Conservation (phyloP, 768 basidiomycete genomes). For the Rhodocollybia butyracea region DNA sequence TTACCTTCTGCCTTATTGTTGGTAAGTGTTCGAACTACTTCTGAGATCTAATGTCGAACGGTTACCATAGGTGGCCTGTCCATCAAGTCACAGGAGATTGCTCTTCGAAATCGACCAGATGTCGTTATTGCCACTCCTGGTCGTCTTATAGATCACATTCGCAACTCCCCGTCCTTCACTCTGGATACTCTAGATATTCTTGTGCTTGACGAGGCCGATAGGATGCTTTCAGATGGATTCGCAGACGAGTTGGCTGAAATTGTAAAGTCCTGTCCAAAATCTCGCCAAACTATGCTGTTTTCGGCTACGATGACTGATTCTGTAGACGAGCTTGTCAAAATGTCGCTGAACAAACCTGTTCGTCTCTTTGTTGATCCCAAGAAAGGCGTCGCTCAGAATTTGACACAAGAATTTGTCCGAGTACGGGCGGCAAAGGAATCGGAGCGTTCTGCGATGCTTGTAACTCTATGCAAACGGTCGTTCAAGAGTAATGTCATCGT, state of each 20-base stretch:
- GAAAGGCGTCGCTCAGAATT: constrained; percentile 76
- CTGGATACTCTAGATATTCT: constrained; percentile 91
- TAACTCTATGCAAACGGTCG: constrained; percentile 82
- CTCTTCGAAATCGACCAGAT: constrained; percentile 85
- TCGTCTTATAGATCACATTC: constrained; percentile 95
- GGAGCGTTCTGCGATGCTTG: constrained; percentile 74
- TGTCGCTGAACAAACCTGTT: constrained; percentile 91
- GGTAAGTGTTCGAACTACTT: constrained; percentile 47
- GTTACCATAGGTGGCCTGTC: constrained; percentile 76
- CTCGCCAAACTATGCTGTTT: constrained; percentile 97
- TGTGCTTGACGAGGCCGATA: constrained; percentile 95
- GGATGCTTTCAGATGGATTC: constrained; percentile 96
- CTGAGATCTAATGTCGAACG: constrained; percentile 3
- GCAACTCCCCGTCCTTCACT: constrained; percentile 90
- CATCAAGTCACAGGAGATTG: constrained; percentile 85
- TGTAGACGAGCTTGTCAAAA: constrained; percentile 87
- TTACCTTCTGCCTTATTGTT: constrained; percentile 88
- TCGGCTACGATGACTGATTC: constrained; percentile 99
- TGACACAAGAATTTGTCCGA: constrained; percentile 93
- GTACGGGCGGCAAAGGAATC: constrained; percentile 77
- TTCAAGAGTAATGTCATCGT: constrained; percentile 85
- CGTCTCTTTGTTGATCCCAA: constrained; percentile 96
- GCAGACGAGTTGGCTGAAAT: constrained; percentile 93
- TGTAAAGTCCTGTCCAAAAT: constrained; percentile 81
- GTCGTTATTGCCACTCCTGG: constrained; percentile 96